Percentiles rank a stretch among this genome's conserved stretches.
These are phyloP conservation scores for Aspergillus novofumigatus DNA, from an alignment of 2,329 filamentous ascomycete species.

Conservation along the genomic window DNA sequence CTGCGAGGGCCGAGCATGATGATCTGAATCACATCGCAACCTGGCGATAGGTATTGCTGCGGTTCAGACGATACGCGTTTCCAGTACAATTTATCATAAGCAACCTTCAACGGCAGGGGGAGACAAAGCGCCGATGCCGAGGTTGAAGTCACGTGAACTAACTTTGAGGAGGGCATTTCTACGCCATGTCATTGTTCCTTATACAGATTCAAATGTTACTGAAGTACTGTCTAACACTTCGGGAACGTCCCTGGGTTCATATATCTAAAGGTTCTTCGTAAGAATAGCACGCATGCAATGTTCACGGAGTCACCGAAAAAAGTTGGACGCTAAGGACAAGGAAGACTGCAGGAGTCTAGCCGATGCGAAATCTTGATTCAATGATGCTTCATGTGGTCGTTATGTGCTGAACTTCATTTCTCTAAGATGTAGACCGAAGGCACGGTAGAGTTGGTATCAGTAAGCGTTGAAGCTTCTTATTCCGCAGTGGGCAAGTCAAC, in stretches of 20 bases:
- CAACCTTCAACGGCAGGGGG: neutral
- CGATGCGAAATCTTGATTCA: neutral
- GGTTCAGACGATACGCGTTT: neutral
- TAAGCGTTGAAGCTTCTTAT: slow-evolving; percentile 7
- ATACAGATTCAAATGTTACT: neutral
- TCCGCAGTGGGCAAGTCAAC: slow-evolving; percentile 46
- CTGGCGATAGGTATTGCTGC: neutral
- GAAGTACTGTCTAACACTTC: neutral
- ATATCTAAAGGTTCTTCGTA: neutral
- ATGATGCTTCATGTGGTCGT: neutral
- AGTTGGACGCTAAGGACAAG: neutral
- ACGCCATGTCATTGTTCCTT: neutral
- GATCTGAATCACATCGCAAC: slow-evolving; percentile 18
- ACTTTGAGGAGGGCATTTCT: neutral
- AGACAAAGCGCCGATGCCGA: neutral
- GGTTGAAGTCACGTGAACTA: neutral
- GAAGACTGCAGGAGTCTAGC: neutral
- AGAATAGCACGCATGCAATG: neutral
- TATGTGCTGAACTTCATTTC: neutral
- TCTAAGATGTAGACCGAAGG: neutral
- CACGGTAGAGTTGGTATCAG: neutral
- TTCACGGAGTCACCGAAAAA: neutral
- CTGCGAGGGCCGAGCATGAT: slow-evolving; percentile 25
- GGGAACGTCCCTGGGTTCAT: neutral
- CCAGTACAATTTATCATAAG: neutral